These are phyloP conservation scores for Acer saccharum DNA, from an alignment of 345 rosid genomes.

Conservation along the genomic window DNA sequence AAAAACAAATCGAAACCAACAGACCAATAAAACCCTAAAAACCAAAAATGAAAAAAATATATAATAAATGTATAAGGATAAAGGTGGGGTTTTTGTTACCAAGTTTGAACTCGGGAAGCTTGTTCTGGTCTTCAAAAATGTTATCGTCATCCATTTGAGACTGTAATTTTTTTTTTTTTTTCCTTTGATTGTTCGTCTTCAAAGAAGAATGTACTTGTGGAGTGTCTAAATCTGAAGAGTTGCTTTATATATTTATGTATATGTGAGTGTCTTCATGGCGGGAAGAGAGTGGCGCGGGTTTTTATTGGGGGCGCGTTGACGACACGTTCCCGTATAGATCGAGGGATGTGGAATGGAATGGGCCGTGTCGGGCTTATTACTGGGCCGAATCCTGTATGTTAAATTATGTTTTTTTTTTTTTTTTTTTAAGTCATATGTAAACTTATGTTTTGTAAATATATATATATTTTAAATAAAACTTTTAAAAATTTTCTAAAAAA, in stretches of 20 bases:
- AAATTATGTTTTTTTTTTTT: too few species aligned
- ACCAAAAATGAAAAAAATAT: not conserved
- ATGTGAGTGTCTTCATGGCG: slow-evolving; percentile 44
- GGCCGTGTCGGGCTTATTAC: too few species aligned
- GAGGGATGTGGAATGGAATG: not conserved
- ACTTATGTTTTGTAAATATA: too few species aligned
- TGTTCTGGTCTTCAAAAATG: slow-evolving; percentile 56
- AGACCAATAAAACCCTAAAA: not conserved
- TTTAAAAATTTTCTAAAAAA: too few species aligned
- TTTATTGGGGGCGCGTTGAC: slow-evolving; percentile 25
- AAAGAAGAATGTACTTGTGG: not conserved
- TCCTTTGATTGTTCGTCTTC: not conserved
- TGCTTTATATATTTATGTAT: not conserved
- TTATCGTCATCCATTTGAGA: slow-evolving; percentile 50
- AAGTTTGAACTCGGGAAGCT: slow-evolving; percentile 90
- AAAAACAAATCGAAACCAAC: not conserved
- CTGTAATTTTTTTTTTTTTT: not conserved
- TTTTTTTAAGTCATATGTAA: too few species aligned
- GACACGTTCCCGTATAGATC: not conserved
- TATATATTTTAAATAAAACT: too few species aligned
- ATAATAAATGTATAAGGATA: slow-evolving; percentile 12
- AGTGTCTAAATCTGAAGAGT: not conserved
- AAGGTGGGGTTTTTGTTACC: slow-evolving; percentile 46
- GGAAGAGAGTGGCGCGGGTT: slow-evolving; percentile 48
- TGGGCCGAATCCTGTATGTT: too few species aligned